A percentile compares a stretch with the other conserved stretches of the same genome.
Evolutionary conservation across 192 early-diverging fungal genomes (phyloP).

Genomic region (Spizellomyces sp.): DNA sequence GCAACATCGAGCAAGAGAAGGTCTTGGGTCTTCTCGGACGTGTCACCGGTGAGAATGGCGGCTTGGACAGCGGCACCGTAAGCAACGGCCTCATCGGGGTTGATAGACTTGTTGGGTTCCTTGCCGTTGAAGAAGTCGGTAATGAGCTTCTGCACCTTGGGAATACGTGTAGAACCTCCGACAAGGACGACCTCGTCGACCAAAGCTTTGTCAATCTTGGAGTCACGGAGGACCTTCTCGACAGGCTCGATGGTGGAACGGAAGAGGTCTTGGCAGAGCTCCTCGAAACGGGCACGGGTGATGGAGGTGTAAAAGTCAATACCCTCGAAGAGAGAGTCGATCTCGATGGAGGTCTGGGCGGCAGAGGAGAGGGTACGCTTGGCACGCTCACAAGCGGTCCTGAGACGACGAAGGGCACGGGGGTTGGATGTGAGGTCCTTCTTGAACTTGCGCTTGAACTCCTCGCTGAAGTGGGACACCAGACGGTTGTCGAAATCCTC

Average conservation of each 20-base stretch:
- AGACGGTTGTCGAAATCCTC: slow-evolving; percentile 99
- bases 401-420: slow-evolving; percentile 94
- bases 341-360: slow-evolving; percentile 93
- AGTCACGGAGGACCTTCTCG: slow-evolving; percentile 93
- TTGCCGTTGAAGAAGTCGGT: slow-evolving; percentile 99
- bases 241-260: slow-evolving; percentile 93
- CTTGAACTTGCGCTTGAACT: slow-evolving; percentile 99
- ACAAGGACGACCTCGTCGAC: slow-evolving; percentile 96
- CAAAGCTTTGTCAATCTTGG: slow-evolving; percentile 91
- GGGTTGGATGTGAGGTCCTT: slow-evolving; percentile 90
- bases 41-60: slow-evolving; percentile 94
- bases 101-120: slow-evolving; percentile 98
- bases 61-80: slow-evolving; percentile 99
- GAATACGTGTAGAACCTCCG: slow-evolving; percentile 98
- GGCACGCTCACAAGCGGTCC: slow-evolving; percentile 96
- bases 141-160: slow-evolving; percentile 98
- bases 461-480: slow-evolving; percentile 90
- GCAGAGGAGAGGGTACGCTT: slow-evolving; percentile 96
- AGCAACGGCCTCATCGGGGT: slow-evolving; percentile 99
- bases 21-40: slow-evolving; percentile 94
- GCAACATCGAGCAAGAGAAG: slow-evolving; percentile 94
- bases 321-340: slow-evolving; percentile 96
- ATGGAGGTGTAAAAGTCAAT: slow-evolving; percentile 98
- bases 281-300: slow-evolving; percentile 98
- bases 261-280: slow-evolving; percentile 97